phyloP scores from a whole-genome alignment of 345 rosid genomes.

The Kernera saxatilis region DNA sequence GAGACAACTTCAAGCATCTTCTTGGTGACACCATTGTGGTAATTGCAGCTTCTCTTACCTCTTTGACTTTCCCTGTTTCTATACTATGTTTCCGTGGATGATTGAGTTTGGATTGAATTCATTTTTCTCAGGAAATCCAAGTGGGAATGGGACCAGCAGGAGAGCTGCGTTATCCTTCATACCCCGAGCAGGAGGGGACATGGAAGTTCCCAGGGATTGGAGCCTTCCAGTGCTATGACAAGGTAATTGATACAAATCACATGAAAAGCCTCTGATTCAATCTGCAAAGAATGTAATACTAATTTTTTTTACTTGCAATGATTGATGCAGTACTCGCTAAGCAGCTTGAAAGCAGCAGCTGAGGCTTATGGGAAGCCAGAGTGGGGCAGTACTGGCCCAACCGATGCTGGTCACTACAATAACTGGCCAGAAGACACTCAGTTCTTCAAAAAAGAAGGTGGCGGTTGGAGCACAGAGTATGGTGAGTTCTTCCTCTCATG shows the following conservation, averaged over 20 bases:
- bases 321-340: conserved; percentile 61
- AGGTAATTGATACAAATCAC: conserved; percentile 36
- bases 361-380: conserved; percentile 85
- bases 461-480: conserved; percentile 75
- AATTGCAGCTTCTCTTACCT: conserved; percentile 14
- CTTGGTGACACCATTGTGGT: conserved; percentile 95
- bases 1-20: conserved; percentile 69
- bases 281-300: not conserved
- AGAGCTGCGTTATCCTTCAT: conserved; percentile 89
- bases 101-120: not conserved
- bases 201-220: conserved; percentile 99
- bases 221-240: conserved; percentile 96
- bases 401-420: conserved; percentile 92
- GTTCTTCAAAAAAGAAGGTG: conserved; percentile 73
- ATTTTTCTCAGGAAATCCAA: conserved; percentile 73
- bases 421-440: conserved; percentile 96
- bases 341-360: conserved; percentile 85
- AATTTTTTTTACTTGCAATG: not conserved
- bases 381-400: conserved; percentile 94
- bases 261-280: not conserved
- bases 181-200: conserved; percentile 76
- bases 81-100: not conserved
- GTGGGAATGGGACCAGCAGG: conserved; percentile 99
- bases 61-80: not conserved
- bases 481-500: conserved; percentile 91